These are phyloP conservation scores for Acanthamoeba culbertsoni DNA, from an alignment of 208 protist species.

Conservation along the genomic window DNA sequence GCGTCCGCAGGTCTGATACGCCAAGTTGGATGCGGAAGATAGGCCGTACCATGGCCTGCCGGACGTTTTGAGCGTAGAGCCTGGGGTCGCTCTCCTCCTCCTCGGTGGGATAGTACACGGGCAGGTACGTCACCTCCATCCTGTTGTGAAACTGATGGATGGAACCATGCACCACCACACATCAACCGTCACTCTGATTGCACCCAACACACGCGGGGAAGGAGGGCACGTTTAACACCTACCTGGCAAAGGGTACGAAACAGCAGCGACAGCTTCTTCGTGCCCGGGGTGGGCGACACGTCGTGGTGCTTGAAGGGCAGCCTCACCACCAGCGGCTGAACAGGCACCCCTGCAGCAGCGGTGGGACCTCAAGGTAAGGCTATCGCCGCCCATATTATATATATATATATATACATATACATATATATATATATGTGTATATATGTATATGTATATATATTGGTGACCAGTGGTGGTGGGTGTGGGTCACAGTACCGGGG, in stretches of 20 bases:
- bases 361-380: no score
- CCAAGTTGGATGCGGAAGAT: no score
- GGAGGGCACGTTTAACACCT: not conserved
- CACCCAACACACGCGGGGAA: not conserved
- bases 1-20: no score
- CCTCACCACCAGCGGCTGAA: not conserved
- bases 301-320: constrained; percentile 7
- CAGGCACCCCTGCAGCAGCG: not conserved
- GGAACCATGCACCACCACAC: not conserved
- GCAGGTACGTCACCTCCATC: constrained; percentile 85
- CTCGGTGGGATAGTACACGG: constrained; percentile 88
- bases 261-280: not conserved
- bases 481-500: not conserved
- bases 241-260: not conserved
- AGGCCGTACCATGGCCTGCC: not conserved
- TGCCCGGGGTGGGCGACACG: not conserved
- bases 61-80: constrained; percentile 86
- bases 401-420: no score
- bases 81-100: constrained; percentile 84
- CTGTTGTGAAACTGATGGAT: constrained; percentile 86
- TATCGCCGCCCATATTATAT: no score
- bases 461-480: not conserved
- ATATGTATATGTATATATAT: no score
- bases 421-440: no score
- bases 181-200: not conserved